These are phyloP conservation scores for Fusarium solani-melongenae DNA, from an alignment of 2,329 filamentous ascomycete genomes.

Conservation along the genomic window DNA sequence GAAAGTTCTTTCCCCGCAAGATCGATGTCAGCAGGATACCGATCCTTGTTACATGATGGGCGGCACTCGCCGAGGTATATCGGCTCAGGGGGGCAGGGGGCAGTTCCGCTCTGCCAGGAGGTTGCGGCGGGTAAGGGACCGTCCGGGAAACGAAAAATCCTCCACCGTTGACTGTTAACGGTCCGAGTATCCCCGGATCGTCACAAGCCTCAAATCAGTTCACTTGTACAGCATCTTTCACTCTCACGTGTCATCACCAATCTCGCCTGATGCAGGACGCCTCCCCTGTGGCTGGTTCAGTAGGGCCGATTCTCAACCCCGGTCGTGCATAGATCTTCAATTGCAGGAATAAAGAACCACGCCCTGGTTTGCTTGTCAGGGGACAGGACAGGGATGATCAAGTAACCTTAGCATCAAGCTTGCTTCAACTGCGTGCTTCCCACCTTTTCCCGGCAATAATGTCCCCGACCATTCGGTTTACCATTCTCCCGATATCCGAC, in stretches of 20 bases:
- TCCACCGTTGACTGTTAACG: neutral
- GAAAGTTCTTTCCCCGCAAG: slow-evolving; percentile 15
- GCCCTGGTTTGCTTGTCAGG: neutral
- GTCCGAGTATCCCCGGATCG: neutral
- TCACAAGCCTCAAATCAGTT: neutral
- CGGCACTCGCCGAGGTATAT: neutral
- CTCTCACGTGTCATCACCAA: neutral
- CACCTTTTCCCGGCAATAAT: neutral
- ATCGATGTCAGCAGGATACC: slow-evolving; percentile 10
- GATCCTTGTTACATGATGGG: slow-evolving; percentile 7
- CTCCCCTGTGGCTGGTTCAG: neutral
- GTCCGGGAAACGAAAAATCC: neutral
- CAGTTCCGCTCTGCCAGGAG: neutral
- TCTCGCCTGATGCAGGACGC: neutral
- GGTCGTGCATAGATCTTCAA: slow-evolving; percentile 4
- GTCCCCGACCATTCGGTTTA: neutral
- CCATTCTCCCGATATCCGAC: slow-evolving; percentile 1
- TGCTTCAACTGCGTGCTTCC: neutral
- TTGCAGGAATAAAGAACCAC: slow-evolving; percentile 3
- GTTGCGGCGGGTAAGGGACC: neutral
- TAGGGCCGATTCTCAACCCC: neutral
- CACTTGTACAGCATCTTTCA: neutral
- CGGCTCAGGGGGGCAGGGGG: neutral
- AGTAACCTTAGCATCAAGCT: slow-evolving; percentile 19
- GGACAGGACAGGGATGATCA: neutral